Evolutionary conservation across 2,329 filamentous ascomycete genomes (phyloP), one percentile per base, ranked within the genome.

Genomic region (Fusarium odoratissimum): DNA sequence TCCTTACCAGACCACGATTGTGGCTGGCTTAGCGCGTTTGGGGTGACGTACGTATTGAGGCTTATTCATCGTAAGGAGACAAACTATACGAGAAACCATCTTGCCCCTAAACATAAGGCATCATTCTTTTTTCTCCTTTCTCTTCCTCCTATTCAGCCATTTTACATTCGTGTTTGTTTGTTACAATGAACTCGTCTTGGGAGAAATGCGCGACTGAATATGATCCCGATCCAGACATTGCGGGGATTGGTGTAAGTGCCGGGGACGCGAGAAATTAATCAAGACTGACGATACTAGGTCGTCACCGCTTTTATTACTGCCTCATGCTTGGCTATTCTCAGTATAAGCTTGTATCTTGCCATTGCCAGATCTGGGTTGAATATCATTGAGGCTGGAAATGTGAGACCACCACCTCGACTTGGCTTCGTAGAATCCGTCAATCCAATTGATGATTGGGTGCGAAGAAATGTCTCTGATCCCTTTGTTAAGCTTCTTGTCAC

Each of bases 141-240:
- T 16, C 8, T 2, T 33, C 46, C 3, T 23, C 10, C 12, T 35
- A 2, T 33, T 31, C 4, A 30, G 8, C 5, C 21, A 13, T 23
- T 33, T 0, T 11, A 19, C 8, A 21, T 21, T 33, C 8, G 16
- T 2, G 1, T 16, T 16, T 2, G 2, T 30, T 19, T 3, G 3
- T 6, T 7, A 52, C 8, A 6, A 52, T 52, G 49, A 21, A 37
- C 5, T 28, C 49, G 8, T 35, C 23, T 2, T 37, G 49, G 49
- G 33, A 35, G 5, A 21, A 52, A n/a, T 52, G 49, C 17, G 31
- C n/a, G 13, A 52, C 49, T 9, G 13, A 28, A 12, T 52, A 25
- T 28, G 31, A 52, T 12, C 49, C 49, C 2, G 49, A 52, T n/a
- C 49, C 49, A 16, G 49, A 52, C 8, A 52, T 52, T 3, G 49